Conservation (phyloP, 768 basidiomycete species). For the Pleurotus ostreatus region DNA sequence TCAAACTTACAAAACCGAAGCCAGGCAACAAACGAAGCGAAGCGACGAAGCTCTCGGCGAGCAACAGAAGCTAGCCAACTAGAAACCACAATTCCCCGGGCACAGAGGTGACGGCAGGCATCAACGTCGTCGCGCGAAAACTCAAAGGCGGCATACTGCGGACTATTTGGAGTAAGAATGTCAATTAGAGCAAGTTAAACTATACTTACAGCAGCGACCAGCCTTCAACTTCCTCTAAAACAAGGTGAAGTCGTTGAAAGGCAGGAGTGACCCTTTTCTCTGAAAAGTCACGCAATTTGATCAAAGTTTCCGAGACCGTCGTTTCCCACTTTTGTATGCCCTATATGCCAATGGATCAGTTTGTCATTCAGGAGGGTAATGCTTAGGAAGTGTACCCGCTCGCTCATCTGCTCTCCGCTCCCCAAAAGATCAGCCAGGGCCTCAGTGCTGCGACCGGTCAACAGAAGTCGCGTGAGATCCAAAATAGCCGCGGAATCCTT, state of each 20-base stretch:
- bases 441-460: slow-evolving; percentile 70
- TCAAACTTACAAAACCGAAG: slow-evolving; percentile 60
- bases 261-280: slow-evolving; percentile 70
- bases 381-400: slow-evolving; percentile 50
- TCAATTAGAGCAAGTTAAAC: slow-evolving; percentile 5
- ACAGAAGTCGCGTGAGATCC: slow-evolving; percentile 67
- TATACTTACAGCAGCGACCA: slow-evolving; percentile 66
- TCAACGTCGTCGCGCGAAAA: slow-evolving; percentile 47
- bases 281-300: slow-evolving; percentile 69
- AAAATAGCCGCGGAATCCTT: slow-evolving; percentile 59
- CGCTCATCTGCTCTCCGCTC: slow-evolving; percentile 76
- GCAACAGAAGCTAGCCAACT: slow-evolving; percentile 67
- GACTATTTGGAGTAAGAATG: slow-evolving; percentile 34
- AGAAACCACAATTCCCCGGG: slow-evolving; percentile 56
- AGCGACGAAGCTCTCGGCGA: slow-evolving; percentile 64
- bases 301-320: slow-evolving; percentile 63
- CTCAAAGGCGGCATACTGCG: slow-evolving; percentile 52
- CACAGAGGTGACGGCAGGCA: slow-evolving; percentile 47
- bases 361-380: slow-evolving; percentile 5
- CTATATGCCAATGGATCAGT: slow-evolving; percentile 35
- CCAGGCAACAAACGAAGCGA: slow-evolving; percentile 79
- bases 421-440: slow-evolving; percentile 71
- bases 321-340: slow-evolving; percentile 82
- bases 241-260: slow-evolving; percentile 69
- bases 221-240: slow-evolving; percentile 74